Evolutionary conservation across 345 rosid genomes (phyloP).

Genomic region (Adansonia digitata): DNA sequence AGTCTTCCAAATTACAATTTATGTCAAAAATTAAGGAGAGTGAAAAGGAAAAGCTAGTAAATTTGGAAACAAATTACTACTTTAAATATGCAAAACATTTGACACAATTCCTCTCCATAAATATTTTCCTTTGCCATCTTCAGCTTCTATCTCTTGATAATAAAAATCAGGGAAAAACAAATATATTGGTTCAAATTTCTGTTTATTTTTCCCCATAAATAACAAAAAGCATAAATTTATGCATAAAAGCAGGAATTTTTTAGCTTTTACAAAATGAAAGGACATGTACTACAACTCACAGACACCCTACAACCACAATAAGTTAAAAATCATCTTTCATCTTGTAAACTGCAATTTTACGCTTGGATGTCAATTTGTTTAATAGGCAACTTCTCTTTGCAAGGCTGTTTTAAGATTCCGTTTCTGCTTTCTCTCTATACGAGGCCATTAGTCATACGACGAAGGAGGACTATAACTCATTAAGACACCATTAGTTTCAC

Average conservation of each 20-base stretch:
- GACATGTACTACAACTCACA: background rate
- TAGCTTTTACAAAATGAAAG: background rate
- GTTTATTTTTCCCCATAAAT: background rate
- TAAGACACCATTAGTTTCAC: background rate
- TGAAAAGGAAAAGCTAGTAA: background rate
- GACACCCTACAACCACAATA: background rate
- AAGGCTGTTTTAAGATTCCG: background rate
- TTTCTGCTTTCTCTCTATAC: background rate
- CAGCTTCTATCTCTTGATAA: slow-evolving; percentile 3
- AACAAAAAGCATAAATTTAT: background rate
- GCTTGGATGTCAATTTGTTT: background rate
- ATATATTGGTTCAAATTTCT: background rate
- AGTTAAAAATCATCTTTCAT: background rate
- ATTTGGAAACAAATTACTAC: background rate
- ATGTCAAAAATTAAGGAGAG: background rate
- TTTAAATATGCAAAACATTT: background rate
- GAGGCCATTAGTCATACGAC: background rate
- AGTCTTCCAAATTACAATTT: background rate
- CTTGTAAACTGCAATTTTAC: background rate
- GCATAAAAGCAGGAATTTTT: background rate
- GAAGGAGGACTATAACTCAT: background rate
- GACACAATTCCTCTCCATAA: background rate
- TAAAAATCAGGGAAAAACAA: background rate
- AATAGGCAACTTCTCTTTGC: background rate
- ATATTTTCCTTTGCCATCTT: background rate